A percentile compares a stretch with the other conserved stretches of the same genome.
These are phyloP conservation scores for Podospora appendiculata DNA, from an alignment of 495 filamentous ascomycete genomes.

Conservation along the genomic window DNA sequence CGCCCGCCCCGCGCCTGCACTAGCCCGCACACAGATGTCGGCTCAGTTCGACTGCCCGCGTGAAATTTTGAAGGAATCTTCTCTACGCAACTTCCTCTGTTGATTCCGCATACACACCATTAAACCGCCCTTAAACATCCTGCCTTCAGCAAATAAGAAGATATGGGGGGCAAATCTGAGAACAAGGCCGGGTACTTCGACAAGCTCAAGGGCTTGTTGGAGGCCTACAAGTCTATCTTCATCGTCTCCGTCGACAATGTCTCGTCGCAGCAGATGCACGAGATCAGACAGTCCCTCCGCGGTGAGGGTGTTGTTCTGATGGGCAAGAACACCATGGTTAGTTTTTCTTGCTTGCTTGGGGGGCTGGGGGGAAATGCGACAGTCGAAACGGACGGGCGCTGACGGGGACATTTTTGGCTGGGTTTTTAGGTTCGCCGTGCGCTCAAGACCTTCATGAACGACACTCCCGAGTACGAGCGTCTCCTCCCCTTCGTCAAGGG, in stretches of 20 bases:
- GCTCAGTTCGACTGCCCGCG: slow-evolving; percentile 15
- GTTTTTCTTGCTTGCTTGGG: slow-evolving; percentile 7
- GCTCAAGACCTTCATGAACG: slow-evolving; percentile 85
- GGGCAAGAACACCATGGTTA: slow-evolving; percentile 99
- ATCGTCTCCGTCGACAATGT: slow-evolving; percentile 95
- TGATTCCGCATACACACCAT: slow-evolving; percentile 18
- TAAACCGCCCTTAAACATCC: slow-evolving; percentile 86
- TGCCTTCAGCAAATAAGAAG: slow-evolving; percentile 88
- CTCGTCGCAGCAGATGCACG: slow-evolving; percentile 99
- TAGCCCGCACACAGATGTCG: slow-evolving; percentile 14
- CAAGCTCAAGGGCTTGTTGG: slow-evolving; percentile 90
- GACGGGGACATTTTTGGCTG: neutral
- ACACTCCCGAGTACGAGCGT: slow-evolving; percentile 94
- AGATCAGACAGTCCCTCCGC: slow-evolving; percentile 86
- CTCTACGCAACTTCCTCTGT: slow-evolving; percentile 10
- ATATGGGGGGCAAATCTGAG: slow-evolving; percentile 96
- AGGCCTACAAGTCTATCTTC: slow-evolving; percentile 93
- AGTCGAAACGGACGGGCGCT: neutral
- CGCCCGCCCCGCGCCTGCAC: slow-evolving; percentile 3
- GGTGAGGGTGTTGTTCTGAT: slow-evolving; percentile 90
- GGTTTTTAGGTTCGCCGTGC: slow-evolving; percentile 76
- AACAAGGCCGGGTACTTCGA: slow-evolving; percentile 99
- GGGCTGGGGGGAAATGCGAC: too few species aligned
- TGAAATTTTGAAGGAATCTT: slow-evolving; percentile 18
- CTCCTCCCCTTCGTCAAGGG: slow-evolving; percentile 92